Percentiles rank a stretch among this genome's conserved stretches.
These are phyloP conservation scores for Populus alba DNA, from an alignment of 345 rosid species.

Conservation along the genomic window DNA sequence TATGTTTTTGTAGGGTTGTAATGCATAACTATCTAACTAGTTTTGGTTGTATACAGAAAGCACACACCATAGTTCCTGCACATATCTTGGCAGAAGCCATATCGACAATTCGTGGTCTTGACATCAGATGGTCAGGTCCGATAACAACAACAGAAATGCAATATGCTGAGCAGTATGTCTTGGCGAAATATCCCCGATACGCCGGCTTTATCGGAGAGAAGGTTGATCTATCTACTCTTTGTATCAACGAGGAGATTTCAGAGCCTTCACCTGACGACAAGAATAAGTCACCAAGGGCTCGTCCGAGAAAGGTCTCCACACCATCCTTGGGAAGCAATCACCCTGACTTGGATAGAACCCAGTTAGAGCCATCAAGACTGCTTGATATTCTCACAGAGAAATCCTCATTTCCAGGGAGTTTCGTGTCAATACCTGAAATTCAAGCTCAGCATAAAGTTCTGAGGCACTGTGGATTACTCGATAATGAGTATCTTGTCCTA, in stretches of 20 bases:
- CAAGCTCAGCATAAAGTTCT: slow-evolving; percentile 59
- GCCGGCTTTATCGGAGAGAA: slow-evolving; percentile 54
- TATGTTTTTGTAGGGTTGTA: neutral
- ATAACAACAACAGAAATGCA: slow-evolving; percentile 69
- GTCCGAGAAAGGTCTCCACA: slow-evolving; percentile 35
- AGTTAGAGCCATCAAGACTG: slow-evolving; percentile 59
- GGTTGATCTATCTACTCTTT: slow-evolving; percentile 50
- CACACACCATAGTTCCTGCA: slow-evolving; percentile 55
- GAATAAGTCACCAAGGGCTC: slow-evolving; percentile 40
- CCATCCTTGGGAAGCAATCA: slow-evolving; percentile 39
- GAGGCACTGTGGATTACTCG: slow-evolving; percentile 59
- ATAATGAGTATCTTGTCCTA: slow-evolving; percentile 56
- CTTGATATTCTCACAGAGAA: slow-evolving; percentile 62
- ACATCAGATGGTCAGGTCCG: slow-evolving; percentile 70
- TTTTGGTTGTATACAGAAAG: slow-evolving; percentile 42
- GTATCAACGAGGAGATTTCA: slow-evolving; percentile 46
- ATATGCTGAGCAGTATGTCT: slow-evolving; percentile 59
- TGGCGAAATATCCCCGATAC: slow-evolving; percentile 68
- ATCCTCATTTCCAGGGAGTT: slow-evolving; percentile 66
- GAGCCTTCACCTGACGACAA: slow-evolving; percentile 36
- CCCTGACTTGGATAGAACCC: slow-evolving; percentile 52
- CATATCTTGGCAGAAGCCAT: slow-evolving; percentile 77
- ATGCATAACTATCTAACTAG: neutral
- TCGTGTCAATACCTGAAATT: slow-evolving; percentile 68
- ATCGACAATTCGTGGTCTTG: slow-evolving; percentile 63